These are phyloP conservation scores for Candida parachauliodes DNA, from an alignment of 805 yeast genomes.

Conservation along the genomic window DNA sequence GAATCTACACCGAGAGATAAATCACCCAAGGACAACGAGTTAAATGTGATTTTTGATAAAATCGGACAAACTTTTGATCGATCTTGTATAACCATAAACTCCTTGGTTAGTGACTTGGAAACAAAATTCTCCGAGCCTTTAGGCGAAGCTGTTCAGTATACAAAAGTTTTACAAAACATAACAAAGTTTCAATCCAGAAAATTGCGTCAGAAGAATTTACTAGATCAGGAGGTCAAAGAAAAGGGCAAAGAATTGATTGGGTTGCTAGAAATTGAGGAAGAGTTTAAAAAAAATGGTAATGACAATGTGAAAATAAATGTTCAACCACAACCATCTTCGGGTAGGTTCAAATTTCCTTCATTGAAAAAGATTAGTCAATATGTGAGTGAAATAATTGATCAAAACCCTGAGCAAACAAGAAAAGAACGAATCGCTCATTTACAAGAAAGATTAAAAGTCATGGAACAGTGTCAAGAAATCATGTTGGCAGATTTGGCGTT, in stretches of 20 bases:
- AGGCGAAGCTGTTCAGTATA: constrained; percentile 67
- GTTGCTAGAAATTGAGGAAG: constrained; percentile 27
- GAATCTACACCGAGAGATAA: constrained; percentile 25
- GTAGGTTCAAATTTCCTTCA: constrained; percentile 52
- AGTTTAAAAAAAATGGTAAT: too few species aligned
- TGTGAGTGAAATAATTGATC: constrained; percentile 56
- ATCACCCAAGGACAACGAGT: constrained; percentile 19
- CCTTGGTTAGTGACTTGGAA: constrained; percentile 50
- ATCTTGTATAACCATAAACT: constrained; percentile 49
- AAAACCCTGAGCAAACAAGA: constrained; percentile 62
- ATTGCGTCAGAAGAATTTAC: constrained; percentile 26
- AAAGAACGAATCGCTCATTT: constrained; percentile 49
- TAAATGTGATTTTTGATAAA: constrained; percentile 53
- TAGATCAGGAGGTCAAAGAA: constrained; percentile 30
- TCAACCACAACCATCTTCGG: constrained; percentile 15
- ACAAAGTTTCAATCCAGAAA: constrained; percentile 52
- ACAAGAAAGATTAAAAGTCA: constrained; percentile 48
- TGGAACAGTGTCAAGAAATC: constrained; percentile 48
- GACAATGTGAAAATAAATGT: too few species aligned
- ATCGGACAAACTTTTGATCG: constrained; percentile 86
- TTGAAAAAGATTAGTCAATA: constrained; percentile 48
- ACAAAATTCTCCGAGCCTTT: constrained; percentile 64
- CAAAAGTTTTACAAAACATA: constrained; percentile 54
- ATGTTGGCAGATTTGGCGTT: constrained; percentile 39
- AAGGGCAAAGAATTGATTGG: constrained; percentile 30